A percentile compares a stretch with the other conserved stretches of the same genome.
Conservation (phyloP, 805 yeast genomes). For the Wickerhamomyces hampshirensis region DNA sequence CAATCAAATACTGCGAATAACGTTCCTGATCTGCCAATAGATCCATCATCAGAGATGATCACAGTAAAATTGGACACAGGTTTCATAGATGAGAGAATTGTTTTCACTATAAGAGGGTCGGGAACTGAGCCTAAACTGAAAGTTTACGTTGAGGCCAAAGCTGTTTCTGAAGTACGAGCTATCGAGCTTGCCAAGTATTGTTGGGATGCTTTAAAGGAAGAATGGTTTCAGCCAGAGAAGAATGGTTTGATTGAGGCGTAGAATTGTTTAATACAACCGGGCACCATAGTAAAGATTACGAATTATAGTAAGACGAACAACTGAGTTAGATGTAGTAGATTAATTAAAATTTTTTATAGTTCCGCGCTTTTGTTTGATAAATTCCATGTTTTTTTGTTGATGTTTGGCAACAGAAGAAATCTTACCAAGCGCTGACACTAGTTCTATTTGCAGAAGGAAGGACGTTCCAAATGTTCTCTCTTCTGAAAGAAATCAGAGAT, state of each 20-base stretch:
- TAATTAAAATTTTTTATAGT: too few relatives aligned
- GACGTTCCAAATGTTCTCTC: slow-evolving; percentile 12
- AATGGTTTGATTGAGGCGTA: slow-evolving; percentile 31
- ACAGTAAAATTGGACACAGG: slow-evolving; percentile 27
- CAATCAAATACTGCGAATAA: slow-evolving; percentile 62
- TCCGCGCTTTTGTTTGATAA: too few relatives aligned
- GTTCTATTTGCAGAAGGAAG: background rate
- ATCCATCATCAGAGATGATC: background rate
- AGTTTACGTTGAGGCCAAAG: slow-evolving; percentile 79
- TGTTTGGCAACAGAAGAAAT: too few relatives aligned
- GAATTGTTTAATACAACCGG: slow-evolving; percentile 5
- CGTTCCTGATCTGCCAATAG: slow-evolving; percentile 64
- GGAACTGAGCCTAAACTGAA: slow-evolving; percentile 96
- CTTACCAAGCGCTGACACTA: too few relatives aligned
- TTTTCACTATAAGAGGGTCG: slow-evolving; percentile 88
- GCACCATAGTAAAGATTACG: slow-evolving; percentile 1
- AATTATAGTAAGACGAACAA: too few relatives aligned
- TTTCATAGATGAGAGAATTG: slow-evolving; percentile 35
- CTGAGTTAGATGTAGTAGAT: too few relatives aligned
- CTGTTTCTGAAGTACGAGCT: slow-evolving; percentile 45
- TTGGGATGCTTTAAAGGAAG: slow-evolving; percentile 54
- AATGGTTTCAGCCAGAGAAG: slow-evolving; percentile 68
- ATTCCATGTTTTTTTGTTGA: too few relatives aligned
- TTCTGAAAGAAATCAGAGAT: slow-evolving; percentile 17
- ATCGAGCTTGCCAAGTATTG: slow-evolving; percentile 48